Percentiles rank a stretch among this genome's conserved stretches.
phyloP scores from a whole-genome alignment of 1,284 basidiomycete genomes.

The Leccinum subrobustum region DNA sequence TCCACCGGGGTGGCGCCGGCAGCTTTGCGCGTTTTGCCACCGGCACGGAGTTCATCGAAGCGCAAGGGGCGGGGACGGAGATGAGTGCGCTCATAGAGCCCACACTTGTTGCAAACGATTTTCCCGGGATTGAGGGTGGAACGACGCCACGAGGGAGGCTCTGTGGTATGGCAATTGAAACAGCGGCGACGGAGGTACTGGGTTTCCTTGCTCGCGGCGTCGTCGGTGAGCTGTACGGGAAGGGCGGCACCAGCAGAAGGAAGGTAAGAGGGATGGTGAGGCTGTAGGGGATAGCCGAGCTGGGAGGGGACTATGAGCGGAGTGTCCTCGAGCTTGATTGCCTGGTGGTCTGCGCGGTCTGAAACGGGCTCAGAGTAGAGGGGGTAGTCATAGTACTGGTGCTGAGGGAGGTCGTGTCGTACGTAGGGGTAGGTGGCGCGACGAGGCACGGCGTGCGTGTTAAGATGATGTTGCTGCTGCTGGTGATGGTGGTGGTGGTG shows the following conservation, averaged over 20 bases:
- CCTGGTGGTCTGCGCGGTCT: conserved; percentile 35
- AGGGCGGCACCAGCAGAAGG: conserved; percentile 42
- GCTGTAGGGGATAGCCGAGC: conserved; percentile 32
- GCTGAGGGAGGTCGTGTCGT: conserved; percentile 56
- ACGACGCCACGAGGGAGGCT: conserved; percentile 81
- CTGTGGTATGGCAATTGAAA: conserved; percentile 86
- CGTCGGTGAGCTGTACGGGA: conserved; percentile 81
- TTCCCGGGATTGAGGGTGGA: conserved; percentile 84
- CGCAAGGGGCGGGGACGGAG: conserved; percentile 74
- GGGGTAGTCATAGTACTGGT: conserved; percentile 31
- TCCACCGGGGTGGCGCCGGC: conserved; percentile 38
- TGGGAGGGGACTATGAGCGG: conserved; percentile 64
- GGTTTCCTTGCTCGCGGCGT: conserved; percentile 82
- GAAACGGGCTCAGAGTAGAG: conserved; percentile 31
- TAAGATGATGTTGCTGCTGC: not conserved
- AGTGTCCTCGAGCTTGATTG: conserved; percentile 65
- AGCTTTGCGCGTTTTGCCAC: conserved; percentile 73
- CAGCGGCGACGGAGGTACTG: conserved; percentile 81
- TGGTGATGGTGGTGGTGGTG: conserved; percentile 8
- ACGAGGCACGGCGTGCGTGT: conserved; percentile 44
- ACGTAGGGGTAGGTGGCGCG: conserved; percentile 73
- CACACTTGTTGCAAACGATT: conserved; percentile 89
- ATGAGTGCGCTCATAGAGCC: conserved; percentile 82
- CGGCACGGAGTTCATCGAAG: conserved; percentile 80
- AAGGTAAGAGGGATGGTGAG: conserved; percentile 31